A percentile compares a stretch with the other conserved stretches of the same genome.
Conservation (phyloP, 345 rosid species). For the Lepidium didymum region DNA sequence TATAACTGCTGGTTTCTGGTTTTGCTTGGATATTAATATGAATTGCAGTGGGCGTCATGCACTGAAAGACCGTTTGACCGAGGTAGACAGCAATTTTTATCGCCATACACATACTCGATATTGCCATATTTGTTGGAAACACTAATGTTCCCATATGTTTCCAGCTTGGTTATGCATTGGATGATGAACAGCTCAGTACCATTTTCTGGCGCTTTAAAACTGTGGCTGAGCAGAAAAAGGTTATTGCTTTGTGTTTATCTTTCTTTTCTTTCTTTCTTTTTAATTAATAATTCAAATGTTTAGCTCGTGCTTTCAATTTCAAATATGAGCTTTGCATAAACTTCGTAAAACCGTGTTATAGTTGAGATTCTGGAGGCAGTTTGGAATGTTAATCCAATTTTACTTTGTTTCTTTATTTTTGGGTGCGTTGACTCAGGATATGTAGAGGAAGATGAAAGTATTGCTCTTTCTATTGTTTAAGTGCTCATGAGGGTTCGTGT, state of each 20-base stretch:
- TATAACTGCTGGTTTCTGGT: constrained; percentile 9
- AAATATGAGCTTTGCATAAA: not conserved
- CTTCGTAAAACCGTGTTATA: not conserved
- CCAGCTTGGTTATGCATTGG: constrained; percentile 86
- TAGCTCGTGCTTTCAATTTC: not conserved
- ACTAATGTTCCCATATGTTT: constrained; percentile 13
- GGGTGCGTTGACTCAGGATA: not conserved
- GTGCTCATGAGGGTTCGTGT: constrained; percentile 1
- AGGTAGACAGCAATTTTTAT: constrained; percentile 40
- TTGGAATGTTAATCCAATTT: not conserved
- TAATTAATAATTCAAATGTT: not conserved
- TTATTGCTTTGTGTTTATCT: constrained; percentile 10
- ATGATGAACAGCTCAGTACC: constrained; percentile 59
- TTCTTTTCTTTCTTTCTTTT: no score
- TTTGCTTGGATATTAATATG: constrained; percentile 10
- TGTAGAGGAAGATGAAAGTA: not conserved
- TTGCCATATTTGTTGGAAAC: not conserved
- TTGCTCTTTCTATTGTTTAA: not conserved
- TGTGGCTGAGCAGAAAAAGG: constrained; percentile 92
- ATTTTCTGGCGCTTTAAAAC: constrained; percentile 89
- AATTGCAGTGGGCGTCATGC: constrained; percentile 88
- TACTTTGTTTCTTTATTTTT: not conserved
- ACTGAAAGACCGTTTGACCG: constrained; percentile 58
- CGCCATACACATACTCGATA: not conserved
- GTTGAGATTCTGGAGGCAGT: not conserved